Base-by-base conservation (phyloP, 2,329 filamentous ascomycete species). In the Trichoderma polysporum region DNA sequence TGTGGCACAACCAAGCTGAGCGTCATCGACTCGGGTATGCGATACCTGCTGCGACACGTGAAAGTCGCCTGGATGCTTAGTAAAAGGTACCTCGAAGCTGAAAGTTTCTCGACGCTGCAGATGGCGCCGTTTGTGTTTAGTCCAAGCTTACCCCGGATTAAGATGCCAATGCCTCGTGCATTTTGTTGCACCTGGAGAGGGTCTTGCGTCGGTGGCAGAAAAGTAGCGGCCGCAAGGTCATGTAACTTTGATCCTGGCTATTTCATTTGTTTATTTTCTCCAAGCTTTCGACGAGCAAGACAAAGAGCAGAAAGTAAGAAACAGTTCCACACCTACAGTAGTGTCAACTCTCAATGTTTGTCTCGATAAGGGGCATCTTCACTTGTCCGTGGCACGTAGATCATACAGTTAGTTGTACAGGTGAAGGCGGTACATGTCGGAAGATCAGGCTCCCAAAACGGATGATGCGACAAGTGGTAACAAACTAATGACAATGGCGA, bases 41-140 rank as follows among this genome's bases (percentile, higher is more conserved):
- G 29, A 29, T 67, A 67, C 65, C 31, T 62, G 57, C 66, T n/a
- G 50, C 52, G 59, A 56, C 66, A 67, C 58, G 66, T 67, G 58
- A 63, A 63, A 57, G 31, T 29, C n/a, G 35, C 65, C 27, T 22
- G 12, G 6, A 5, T 9, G 35, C 35, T 35, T 41, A 50, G 63
- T 66, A 27, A 39, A 39, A 15, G 62, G 33, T 57, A 58, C 62
- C 41, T 66, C 29, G 31, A 49, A 8, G 29, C 31, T 41, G 39
- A 4, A 19, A 17, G 6, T 17, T 9, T 41, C 39, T 41, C 41
- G 41, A 45, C n/a, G 41, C 41, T 50, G 22, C 22, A 29, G 31
- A 39, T 22, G 25, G 35, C 37, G 29, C 37, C 60, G 25, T 35
- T 49, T 22, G 17, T 57, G 53, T 52, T 33, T 64, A 64, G 60